Evolutionary conservation across 1,284 basidiomycete genomes (phyloP).

Genomic region (Meripilus lineatus): DNA sequence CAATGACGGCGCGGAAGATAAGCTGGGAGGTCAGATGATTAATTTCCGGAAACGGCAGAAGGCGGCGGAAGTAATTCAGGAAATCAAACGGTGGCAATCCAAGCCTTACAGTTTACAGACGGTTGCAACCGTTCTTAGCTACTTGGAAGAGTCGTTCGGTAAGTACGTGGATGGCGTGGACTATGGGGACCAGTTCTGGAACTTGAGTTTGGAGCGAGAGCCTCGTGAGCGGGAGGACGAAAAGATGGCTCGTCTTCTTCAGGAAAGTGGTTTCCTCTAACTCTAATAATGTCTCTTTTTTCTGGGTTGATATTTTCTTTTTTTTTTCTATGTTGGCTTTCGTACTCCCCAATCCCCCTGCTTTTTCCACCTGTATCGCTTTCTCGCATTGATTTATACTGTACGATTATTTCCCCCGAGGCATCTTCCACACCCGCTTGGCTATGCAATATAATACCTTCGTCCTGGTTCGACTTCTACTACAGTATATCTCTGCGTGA

Average conservation of each 20-base stretch:
- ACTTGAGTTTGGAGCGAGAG: conserved; percentile 80
- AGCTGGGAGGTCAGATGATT: conserved; percentile 74
- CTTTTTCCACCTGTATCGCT: conserved; percentile 3
- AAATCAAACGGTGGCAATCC: conserved; percentile 95
- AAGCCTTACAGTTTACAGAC: conserved; percentile 83
- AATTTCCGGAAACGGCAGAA: conserved; percentile 96
- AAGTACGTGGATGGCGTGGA: conserved; percentile 46
- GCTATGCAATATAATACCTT: too few relatives aligned
- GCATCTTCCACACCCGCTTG: too few relatives aligned
- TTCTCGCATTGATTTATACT: conserved; percentile 2
- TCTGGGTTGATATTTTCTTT: conserved; percentile 1
- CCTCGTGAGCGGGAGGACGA: conserved; percentile 92
- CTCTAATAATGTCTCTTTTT: conserved; percentile 4
- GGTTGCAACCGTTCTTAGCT: conserved; percentile 67
- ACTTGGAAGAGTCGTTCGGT: conserved; percentile 74
- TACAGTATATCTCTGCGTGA: too few relatives aligned
- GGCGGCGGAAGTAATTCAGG: conserved; percentile 91
- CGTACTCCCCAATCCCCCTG: background rate
- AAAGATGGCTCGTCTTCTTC: conserved; percentile 84
- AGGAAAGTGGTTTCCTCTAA: conserved; percentile 84
- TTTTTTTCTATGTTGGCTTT: conserved; percentile 5
- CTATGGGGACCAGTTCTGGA: conserved; percentile 77
- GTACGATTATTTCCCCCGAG: too few relatives aligned
- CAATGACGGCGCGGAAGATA: conserved; percentile 96
- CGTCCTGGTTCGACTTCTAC: too few relatives aligned